Base-by-base conservation (phyloP, 2,329 filamentous ascomycete species). In the Pezicula rhizophila region DNA sequence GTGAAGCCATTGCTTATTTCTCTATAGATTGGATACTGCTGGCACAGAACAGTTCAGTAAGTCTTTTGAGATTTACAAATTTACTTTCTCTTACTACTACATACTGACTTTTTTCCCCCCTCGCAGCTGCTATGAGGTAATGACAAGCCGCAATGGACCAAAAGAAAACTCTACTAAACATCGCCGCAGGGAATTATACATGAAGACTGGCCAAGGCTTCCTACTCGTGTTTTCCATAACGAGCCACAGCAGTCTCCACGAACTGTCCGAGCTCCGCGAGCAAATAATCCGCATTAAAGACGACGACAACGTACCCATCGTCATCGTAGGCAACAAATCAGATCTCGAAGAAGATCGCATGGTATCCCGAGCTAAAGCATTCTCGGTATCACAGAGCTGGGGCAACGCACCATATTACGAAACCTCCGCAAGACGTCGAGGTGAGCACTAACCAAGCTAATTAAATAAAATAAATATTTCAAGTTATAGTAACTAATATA, bases 41-140 rank as follows among this genome's bases (percentile, higher is more conserved):
- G 84, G 84, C 48, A 87, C 84, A 59, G 84, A 88, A 67, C 84
- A 88, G 64, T 88, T 87, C 67, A 87, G 82, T 85, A 71, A 76
- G 81, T 55, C 38, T 18, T 18, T 18, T 18, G 18, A 18, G 18
- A 18, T 18, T 18, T 18, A 18, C 18, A 18, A 18, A 18, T 18
- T 18, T 18, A 18, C 18, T 23, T 23, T 4, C 23, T 23, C 23
- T 23, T 60, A 55, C 57, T 46, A 35, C 38, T 40, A 46, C 60
- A 61, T 45, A 62, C 52, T 49, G 34, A 7, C 25, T 8, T 34
- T 15, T 8, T 34, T 15, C 23, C 23, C 23, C 23, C 23, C 12
- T 15, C 25, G 25, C 45, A 79, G 76, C 76, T 64, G 76, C 76
- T 40, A 79, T 79, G 76, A 77, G 76, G 76, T 79, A 77, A 26